Percentiles rank a stretch among this genome's conserved stretches.
Conservation (phyloP, 2,329 filamentous ascomycete genomes). For the Leptosphaerulina australis region DNA sequence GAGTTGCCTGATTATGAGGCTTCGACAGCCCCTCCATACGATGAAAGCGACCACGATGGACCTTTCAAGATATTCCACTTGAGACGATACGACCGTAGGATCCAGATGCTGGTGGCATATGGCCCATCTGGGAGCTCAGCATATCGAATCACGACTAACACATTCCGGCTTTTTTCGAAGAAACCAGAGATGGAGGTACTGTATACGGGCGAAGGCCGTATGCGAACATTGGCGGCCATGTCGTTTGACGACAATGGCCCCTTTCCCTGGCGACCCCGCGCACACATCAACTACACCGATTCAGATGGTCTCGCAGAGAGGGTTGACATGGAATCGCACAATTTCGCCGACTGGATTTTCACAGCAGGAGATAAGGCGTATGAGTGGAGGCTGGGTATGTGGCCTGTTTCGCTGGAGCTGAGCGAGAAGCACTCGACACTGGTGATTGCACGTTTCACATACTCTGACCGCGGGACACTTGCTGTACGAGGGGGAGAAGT, state of each 20-base stretch:
- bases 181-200: conserved; percentile 42
- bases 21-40: conserved; percentile 32
- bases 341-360: conserved; percentile 41
- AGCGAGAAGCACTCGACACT: conserved; percentile 21
- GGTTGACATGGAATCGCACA: conserved; percentile 37
- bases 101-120: conserved; percentile 33
- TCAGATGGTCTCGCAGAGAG: conserved; percentile 11
- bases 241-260: conserved; percentile 39
- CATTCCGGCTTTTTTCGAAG: conserved; percentile 40
- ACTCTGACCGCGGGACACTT: conserved; percentile 32
- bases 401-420: conserved; percentile 34
- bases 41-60: conserved; percentile 24
- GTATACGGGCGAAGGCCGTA: conserved; percentile 25
- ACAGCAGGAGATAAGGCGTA: conserved; percentile 25
- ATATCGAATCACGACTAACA: conserved; percentile 37
- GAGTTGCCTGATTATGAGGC: conserved; percentile 37
- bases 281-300: conserved; percentile 30
- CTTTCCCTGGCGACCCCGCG: conserved; percentile 43
- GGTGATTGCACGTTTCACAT: conserved; percentile 42
- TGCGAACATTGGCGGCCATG: conserved; percentile 35
- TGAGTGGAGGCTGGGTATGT: conserved; percentile 34
- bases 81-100: conserved; percentile 32
- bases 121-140: conserved; percentile 23
- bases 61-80: conserved; percentile 33
- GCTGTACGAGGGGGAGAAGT: conserved; percentile 38